phyloP scores from a whole-genome alignment of 306 rosid genomes.

The Quillaja saponaria region DNA sequence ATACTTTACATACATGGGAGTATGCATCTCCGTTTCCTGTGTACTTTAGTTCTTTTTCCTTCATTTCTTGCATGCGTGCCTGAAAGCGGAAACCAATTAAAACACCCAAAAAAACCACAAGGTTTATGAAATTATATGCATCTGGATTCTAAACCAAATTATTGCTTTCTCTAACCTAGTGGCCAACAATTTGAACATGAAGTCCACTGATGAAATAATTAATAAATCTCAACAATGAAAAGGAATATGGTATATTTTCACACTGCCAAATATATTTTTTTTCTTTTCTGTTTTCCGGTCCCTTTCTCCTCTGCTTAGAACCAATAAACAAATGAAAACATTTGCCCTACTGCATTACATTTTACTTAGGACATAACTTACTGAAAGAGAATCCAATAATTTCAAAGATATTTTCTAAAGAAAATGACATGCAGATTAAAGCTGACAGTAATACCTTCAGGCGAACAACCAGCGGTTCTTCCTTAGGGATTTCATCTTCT shows the following conservation, averaged over 20 bases:
- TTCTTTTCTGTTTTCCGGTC: too few relatives aligned
- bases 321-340: neutral
- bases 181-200: conserved; percentile 12
- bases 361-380: neutral
- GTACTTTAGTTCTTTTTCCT: conserved; percentile 59
- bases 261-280: too few relatives aligned
- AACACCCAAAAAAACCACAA: too few relatives aligned
- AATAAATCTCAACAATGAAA: neutral
- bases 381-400: neutral
- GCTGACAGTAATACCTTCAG: conserved; percentile 60
- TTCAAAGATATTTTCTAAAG: conserved; percentile 8
- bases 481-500: conserved; percentile 53
- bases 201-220: neutral
- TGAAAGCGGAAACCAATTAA: conserved; percentile 23
- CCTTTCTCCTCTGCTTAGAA: too few relatives aligned
- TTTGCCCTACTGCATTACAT: neutral
- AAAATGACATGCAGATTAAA: neutral
- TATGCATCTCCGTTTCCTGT: conserved; percentile 55
- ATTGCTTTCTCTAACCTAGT: conserved; percentile 7
- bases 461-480: conserved; percentile 89
- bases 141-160: conserved; percentile 20
- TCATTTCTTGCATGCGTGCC: conserved; percentile 72
- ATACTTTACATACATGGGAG: conserved; percentile 64
- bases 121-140: conserved; percentile 1
- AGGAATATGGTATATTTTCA: too few relatives aligned